Evolutionary conservation across 441 rosid species (phyloP).

Genomic region (Pelargonium fulgidum): DNA sequence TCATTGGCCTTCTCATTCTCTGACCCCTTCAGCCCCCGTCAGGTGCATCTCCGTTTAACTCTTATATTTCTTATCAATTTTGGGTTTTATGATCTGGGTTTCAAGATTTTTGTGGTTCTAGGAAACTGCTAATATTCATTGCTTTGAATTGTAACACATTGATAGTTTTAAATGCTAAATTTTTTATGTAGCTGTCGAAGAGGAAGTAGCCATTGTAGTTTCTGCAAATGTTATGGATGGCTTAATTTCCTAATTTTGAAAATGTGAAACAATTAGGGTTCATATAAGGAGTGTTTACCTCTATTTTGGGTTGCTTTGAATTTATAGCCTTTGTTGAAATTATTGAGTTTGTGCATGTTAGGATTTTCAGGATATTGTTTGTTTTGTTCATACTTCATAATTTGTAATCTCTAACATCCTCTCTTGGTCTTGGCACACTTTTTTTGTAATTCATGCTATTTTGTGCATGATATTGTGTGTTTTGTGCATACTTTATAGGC

Average conservation of each 20-base stretch:
- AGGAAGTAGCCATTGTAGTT: no score
- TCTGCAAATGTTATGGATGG: no score
- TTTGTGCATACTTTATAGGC: background rate
- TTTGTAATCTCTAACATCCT: background rate
- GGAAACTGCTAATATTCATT: no score
- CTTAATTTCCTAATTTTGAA: background rate
- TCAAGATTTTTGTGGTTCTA: background rate
- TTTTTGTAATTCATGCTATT: no score
- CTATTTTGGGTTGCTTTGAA: background rate
- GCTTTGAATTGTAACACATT: no score
- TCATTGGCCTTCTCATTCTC: constrained; percentile 8
- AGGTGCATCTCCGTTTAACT: background rate
- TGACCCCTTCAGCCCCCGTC: background rate
- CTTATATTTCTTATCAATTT: no score
- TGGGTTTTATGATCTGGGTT: constrained; percentile 4
- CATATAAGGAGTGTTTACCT: no score
- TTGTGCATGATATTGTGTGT: background rate
- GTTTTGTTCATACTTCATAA: background rate
- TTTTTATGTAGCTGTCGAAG: no score
- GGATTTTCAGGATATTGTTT: background rate
- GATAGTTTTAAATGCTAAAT: no score
- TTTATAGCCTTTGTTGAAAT: background rate
- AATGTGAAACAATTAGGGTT: background rate
- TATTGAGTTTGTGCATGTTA: background rate
- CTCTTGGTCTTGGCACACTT: no score